Conservation (phyloP, 768 basidiomycete species). For the Strobilomyces dryophilus region DNA sequence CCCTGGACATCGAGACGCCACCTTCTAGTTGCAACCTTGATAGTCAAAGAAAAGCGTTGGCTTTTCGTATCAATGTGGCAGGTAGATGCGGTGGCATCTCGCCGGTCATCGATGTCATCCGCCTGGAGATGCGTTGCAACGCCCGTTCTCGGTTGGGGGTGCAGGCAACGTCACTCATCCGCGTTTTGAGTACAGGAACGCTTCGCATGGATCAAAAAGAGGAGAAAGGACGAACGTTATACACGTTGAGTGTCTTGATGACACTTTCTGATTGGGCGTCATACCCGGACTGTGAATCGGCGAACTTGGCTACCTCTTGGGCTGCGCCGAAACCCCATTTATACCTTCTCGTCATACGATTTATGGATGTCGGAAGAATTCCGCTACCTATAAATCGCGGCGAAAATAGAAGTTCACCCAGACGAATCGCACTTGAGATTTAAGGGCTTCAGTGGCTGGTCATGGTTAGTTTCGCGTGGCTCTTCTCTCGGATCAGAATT, state of each 20-base stretch:
- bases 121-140: slow-evolving; percentile 15
- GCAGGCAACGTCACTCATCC: slow-evolving; percentile 19
- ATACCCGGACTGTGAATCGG: slow-evolving; percentile 18
- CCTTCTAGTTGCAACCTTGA: slow-evolving; percentile 15
- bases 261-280: slow-evolving; percentile 16
- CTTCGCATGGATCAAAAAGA: slow-evolving; percentile 24
- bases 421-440: slow-evolving; percentile 25
- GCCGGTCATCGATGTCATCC: slow-evolving; percentile 5
- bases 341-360: slow-evolving; percentile 17
- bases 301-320: slow-evolving; percentile 16
- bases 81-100: slow-evolving; percentile 22
- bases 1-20: slow-evolving; percentile 21
- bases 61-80: slow-evolving; percentile 17
- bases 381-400: slow-evolving; percentile 9
- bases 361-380: slow-evolving; percentile 22
- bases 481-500: slow-evolving; percentile 18
- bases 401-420: slow-evolving; percentile 19
- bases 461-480: slow-evolving; percentile 21
- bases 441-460: slow-evolving; percentile 15
- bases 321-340: slow-evolving; percentile 27
- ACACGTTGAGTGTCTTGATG: slow-evolving; percentile 23
- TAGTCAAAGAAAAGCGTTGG: slow-evolving; percentile 10
- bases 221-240: slow-evolving; percentile 19
- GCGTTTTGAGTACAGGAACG: slow-evolving; percentile 19
- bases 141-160: slow-evolving; percentile 15